phyloP scores from a whole-genome alignment of 2,329 filamentous ascomycete genomes.

The Cercospora sp. region DNA sequence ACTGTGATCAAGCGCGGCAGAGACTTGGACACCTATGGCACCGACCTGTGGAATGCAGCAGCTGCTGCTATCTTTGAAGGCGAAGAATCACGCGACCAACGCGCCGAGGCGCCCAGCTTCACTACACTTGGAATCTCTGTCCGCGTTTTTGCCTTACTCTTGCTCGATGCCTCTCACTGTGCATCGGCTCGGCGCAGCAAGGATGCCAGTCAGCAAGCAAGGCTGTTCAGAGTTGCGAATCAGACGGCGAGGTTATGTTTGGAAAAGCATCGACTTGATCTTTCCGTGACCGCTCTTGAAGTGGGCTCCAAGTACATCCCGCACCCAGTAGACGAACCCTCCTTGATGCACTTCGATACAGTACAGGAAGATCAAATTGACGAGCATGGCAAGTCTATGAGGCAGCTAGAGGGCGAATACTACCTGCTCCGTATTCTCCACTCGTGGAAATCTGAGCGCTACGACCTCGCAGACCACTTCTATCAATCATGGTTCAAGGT shows the following conservation, averaged over 20 bases:
- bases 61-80: constrained; percentile 48
- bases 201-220: constrained; percentile 43
- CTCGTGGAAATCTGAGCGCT: constrained; percentile 72
- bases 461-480: constrained; percentile 78
- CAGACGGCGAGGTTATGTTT: constrained; percentile 66
- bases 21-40: constrained; percentile 58
- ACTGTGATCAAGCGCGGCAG: constrained; percentile 40
- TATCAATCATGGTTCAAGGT: constrained; percentile 57
- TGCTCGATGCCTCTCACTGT: constrained; percentile 62
- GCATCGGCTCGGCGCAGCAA: constrained; percentile 26
- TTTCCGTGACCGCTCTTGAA: constrained; percentile 63
- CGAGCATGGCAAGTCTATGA: constrained; percentile 37
- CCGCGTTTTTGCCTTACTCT: constrained; percentile 63
- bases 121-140: constrained; percentile 37
- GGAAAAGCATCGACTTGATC: constrained; percentile 56
- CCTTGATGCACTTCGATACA: constrained; percentile 23
- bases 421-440: constrained; percentile 65
- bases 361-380: constrained; percentile 19
- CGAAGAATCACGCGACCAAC: constrained; percentile 2
- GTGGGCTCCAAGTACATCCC: constrained; percentile 57
- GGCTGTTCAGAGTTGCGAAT: constrained; percentile 67
- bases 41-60: constrained; percentile 66
- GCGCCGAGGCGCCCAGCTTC: constrained; percentile 3
- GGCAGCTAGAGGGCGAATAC: constrained; percentile 60
- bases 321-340: constrained; percentile 1